Evolutionary conservation across 352 stramenopile genomes (phyloP).

Genomic region (Phytophthora macrochlamydospora): DNA sequence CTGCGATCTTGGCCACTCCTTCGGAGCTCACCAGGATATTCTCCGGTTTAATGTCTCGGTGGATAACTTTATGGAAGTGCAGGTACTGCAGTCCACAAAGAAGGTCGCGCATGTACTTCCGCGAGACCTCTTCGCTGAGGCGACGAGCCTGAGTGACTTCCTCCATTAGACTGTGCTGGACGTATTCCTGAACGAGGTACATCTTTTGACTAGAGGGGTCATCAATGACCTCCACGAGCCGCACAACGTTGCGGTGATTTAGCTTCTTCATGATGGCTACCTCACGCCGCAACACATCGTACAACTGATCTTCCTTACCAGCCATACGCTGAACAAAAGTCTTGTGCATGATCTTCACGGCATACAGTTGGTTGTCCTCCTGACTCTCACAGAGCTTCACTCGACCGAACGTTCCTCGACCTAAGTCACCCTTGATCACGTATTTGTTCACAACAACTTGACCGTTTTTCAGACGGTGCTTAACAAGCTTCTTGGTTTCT

Average conservation of each 20-base stretch:
- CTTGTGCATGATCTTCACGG: conserved; percentile 91
- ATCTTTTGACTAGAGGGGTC: conserved; percentile 94
- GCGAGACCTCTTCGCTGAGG: conserved; percentile 66
- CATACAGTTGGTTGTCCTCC: conserved; percentile 82
- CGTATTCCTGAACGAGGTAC: conserved; percentile 96
- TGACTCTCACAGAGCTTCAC: conserved; percentile 86
- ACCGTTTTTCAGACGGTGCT: conserved; percentile 83
- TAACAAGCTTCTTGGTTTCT: conserved; percentile 82
- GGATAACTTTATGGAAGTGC: conserved; percentile 94
- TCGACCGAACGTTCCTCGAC: conserved; percentile 90
- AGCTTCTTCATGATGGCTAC: conserved; percentile 98
- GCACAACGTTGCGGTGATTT: conserved; percentile 93
- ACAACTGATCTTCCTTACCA: conserved; percentile 84
- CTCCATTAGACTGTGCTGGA: conserved; percentile 93
- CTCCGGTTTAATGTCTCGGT: conserved; percentile 92
- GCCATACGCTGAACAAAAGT: conserved; percentile 90
- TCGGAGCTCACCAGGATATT: conserved; percentile 88
- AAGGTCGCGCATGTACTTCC: conserved; percentile 92
- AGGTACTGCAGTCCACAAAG: conserved; percentile 91
- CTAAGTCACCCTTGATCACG: conserved; percentile 91
- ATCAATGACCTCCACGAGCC: conserved; percentile 95
- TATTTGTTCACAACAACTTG: conserved; percentile 95
- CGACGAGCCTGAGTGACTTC: conserved; percentile 76
- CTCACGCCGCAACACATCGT: conserved; percentile 87
- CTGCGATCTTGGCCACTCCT: conserved; percentile 88